Evolutionary conservation across 208 protist species (phyloP).

Genomic region (Wallacemonas collosoma): DNA sequence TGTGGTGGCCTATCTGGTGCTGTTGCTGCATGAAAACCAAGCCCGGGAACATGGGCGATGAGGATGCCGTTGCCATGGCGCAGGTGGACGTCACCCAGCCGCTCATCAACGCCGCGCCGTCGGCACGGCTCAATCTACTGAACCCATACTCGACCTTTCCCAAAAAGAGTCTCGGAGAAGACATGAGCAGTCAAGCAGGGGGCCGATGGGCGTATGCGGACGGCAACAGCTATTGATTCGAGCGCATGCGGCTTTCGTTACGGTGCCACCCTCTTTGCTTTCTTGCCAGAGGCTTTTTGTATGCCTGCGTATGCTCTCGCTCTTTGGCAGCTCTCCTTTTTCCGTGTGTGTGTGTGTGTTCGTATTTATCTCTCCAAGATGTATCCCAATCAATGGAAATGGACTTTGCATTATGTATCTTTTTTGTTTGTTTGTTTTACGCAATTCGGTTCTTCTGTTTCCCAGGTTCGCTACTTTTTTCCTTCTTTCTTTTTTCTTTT

Average conservation of each 20-base stretch:
- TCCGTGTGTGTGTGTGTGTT: no score
- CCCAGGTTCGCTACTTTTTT: not conserved
- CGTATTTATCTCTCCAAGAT: no score
- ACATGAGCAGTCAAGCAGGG: not conserved
- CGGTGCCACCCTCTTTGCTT: no score
- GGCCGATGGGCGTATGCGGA: not conserved
- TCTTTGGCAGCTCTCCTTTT: no score
- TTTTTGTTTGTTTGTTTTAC: no score
- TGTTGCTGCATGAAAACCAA: constrained; percentile 14
- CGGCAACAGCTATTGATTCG: not conserved
- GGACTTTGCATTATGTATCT: no score
- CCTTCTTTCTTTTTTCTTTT: not conserved
- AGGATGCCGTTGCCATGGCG: constrained; percentile 6
- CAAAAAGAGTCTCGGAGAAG: not conserved
- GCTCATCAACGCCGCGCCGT: not conserved
- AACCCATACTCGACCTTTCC: not conserved
- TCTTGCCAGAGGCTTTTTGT: no score
- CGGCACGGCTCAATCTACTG: not conserved
- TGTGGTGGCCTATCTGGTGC: constrained; percentile 20
- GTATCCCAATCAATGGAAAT: no score
- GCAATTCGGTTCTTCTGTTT: no score
- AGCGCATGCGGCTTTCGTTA: not conserved
- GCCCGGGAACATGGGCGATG: constrained; percentile 13
- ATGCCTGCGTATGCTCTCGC: no score
- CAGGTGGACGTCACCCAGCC: constrained; percentile 3